A percentile compares a stretch with the other conserved stretches of the same genome.
Conservation (phyloP, 1,284 basidiomycete genomes). For the Leccinum griseonigrum region DNA sequence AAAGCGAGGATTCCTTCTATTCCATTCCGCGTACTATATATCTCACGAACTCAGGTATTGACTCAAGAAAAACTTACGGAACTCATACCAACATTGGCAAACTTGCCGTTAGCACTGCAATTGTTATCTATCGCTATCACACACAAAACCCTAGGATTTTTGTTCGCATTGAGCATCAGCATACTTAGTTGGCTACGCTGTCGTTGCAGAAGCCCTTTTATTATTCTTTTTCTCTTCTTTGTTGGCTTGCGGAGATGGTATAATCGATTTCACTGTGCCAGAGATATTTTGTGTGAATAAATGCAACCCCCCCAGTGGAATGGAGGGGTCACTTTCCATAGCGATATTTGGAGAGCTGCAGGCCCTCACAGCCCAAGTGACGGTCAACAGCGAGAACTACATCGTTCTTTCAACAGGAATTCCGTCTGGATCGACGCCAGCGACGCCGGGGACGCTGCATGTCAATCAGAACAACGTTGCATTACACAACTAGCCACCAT, state of each 20-base stretch:
- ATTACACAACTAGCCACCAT: constrained; percentile 49
- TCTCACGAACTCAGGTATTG: constrained; percentile 33
- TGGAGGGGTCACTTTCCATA: constrained; percentile 34
- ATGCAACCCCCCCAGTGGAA: constrained; percentile 16
- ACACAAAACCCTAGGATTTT: constrained; percentile 26
- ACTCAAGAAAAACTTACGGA: constrained; percentile 33
- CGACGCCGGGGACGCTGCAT: constrained; percentile 32
- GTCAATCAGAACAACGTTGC: constrained; percentile 23
- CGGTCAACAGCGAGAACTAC: constrained; percentile 25
- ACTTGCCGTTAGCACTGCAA: constrained; percentile 31
- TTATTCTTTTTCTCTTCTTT: neutral
- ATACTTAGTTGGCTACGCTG: constrained; percentile 22
- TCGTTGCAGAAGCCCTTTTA: constrained; percentile 17
- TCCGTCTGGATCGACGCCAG: constrained; percentile 14
- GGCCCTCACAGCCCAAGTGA: constrained; percentile 28
- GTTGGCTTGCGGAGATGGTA: constrained; percentile 12
- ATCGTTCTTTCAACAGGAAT: constrained; percentile 18
- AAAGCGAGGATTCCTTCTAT: constrained; percentile 30
- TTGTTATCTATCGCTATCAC: constrained; percentile 34
- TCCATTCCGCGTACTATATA: constrained; percentile 36
- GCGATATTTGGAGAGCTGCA: constrained; percentile 9
- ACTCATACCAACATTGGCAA: constrained; percentile 33
- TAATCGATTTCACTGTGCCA: constrained; percentile 18
- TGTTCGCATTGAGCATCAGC: constrained; percentile 30
- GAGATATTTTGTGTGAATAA: constrained; percentile 5